A percentile compares a stretch with the other conserved stretches of the same genome.
phyloP scores from a whole-genome alignment of 2,329 filamentous ascomycete species.

The Ophiostoma perfectum region DNA sequence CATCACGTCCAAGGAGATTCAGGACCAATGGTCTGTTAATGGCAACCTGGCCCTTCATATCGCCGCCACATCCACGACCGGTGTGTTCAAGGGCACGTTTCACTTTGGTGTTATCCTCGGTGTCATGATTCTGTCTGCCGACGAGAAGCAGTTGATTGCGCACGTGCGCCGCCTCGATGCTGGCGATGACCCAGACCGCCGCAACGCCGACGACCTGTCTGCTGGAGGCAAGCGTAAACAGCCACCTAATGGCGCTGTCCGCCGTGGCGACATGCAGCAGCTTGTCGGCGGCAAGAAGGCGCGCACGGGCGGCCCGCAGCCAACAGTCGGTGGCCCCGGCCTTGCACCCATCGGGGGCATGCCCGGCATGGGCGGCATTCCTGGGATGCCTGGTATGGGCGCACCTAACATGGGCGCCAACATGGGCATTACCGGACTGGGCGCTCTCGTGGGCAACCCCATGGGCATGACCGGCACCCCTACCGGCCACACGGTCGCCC shows the following conservation, averaged over 20 bases:
- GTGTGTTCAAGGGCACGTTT: constrained; percentile 32
- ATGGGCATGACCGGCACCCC: constrained; percentile 7
- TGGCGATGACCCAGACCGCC: constrained; percentile 26
- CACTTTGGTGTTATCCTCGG: constrained; percentile 33
- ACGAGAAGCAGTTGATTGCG: constrained; percentile 28
- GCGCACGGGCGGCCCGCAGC: constrained; percentile 10
- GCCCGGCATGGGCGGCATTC: constrained; percentile 21
- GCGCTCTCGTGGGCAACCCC: constrained; percentile 21
- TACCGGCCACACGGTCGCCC: not conserved
- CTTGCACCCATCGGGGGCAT: constrained; percentile 17
- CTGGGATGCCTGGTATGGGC: constrained; percentile 20
- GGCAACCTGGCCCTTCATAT: constrained; percentile 31
- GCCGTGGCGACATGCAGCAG: constrained; percentile 20
- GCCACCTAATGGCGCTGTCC: constrained; percentile 22
- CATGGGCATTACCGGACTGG: constrained; percentile 22
- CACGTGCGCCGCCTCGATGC: constrained; percentile 29
- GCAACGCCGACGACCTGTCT: constrained; percentile 15
- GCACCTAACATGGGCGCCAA: constrained; percentile 16
- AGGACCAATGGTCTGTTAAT: constrained; percentile 29
- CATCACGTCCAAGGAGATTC: constrained; percentile 30
- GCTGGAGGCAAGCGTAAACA: constrained; percentile 28
- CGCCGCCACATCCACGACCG: constrained; percentile 26
- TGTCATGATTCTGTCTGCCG: constrained; percentile 30
- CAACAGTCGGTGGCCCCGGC: constrained; percentile 8
- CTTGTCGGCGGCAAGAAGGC: constrained; percentile 18